A percentile compares a stretch with the other conserved stretches of the same genome.
Conservation (phyloP, 306 rosid species). For the Purshia tridentata region DNA sequence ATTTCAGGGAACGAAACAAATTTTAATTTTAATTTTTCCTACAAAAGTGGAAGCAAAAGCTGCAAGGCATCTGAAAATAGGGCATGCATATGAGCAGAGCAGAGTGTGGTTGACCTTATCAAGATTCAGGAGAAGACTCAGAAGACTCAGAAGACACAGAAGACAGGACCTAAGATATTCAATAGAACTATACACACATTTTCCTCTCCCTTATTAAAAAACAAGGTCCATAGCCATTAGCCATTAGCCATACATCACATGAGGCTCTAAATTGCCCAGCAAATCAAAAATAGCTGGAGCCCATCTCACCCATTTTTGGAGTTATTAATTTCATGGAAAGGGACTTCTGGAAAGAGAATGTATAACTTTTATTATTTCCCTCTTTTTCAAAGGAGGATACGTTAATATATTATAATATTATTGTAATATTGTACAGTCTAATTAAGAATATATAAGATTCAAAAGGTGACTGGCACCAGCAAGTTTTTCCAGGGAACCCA, state of each 20-base stretch:
- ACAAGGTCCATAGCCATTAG: no score
- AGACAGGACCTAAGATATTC: background rate
- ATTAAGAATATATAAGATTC: background rate
- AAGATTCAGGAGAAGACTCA: background rate
- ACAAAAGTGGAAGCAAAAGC: background rate
- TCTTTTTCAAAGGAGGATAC: no score
- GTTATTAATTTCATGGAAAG: constrained; percentile 12
- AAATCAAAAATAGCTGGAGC: constrained; percentile 17
- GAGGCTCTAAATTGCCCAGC: constrained; percentile 15
- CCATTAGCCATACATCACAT: background rate
- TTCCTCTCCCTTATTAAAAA: background rate
- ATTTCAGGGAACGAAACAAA: background rate
- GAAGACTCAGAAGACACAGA: background rate
- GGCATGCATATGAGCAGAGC: background rate
- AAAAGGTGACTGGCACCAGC: background rate
- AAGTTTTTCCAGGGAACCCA: background rate
- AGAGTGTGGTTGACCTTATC: constrained; percentile 15
- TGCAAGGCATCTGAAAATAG: background rate
- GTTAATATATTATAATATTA: background rate
- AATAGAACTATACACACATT: no score
- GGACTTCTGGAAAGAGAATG: background rate
- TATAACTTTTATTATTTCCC: no score
- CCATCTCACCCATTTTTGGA: constrained; percentile 17
- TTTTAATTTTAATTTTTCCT: background rate
- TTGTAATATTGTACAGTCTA: no score